Conservation (phyloP, 2,329 filamentous ascomycete species). For the Colletotrichum falcatum region DNA sequence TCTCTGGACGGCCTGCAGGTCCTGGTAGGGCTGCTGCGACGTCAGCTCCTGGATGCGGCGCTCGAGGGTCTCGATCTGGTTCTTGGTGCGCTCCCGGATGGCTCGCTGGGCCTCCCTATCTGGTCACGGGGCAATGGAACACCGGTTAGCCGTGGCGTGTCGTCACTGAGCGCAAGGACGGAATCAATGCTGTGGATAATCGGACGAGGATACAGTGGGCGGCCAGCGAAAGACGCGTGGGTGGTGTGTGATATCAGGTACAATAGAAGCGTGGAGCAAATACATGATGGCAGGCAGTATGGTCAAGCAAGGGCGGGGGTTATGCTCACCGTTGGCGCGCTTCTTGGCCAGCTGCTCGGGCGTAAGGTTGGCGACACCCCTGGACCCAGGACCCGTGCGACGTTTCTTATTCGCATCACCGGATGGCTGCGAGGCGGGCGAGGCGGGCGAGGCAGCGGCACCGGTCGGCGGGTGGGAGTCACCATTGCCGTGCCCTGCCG, state of each 20-base stretch:
- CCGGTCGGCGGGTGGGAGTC: slow-evolving; percentile 18
- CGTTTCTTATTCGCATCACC: slow-evolving; percentile 56
- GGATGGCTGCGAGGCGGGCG: slow-evolving; percentile 28
- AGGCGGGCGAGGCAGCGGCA: slow-evolving; percentile 24
- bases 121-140: slow-evolving; percentile 48
- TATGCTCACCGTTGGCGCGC: slow-evolving; percentile 65
- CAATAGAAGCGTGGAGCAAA: slow-evolving; percentile 1
- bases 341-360: slow-evolving; percentile 80
- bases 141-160: slow-evolving; percentile 15
- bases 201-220: slow-evolving; percentile 1
- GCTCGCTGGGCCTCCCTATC: slow-evolving; percentile 89
- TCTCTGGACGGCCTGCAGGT: slow-evolving; percentile 79
- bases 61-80: slow-evolving; percentile 82
- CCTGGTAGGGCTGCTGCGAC: slow-evolving; percentile 83
- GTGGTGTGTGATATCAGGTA: not conserved
- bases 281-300: slow-evolving; percentile 45
- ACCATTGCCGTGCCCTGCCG: slow-evolving; percentile 24
- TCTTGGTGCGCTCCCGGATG: slow-evolving; percentile 84
- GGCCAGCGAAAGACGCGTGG: not conserved
- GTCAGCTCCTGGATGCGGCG: slow-evolving; percentile 80
- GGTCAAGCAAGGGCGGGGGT: not conserved
- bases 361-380: slow-evolving; percentile 73
- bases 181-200: not conserved
- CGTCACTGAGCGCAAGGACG: slow-evolving; percentile 10
- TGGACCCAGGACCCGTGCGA: slow-evolving; percentile 57